Conservation (phyloP, 2,329 filamentous ascomycete genomes). For the Penicillium sp. region DNA sequence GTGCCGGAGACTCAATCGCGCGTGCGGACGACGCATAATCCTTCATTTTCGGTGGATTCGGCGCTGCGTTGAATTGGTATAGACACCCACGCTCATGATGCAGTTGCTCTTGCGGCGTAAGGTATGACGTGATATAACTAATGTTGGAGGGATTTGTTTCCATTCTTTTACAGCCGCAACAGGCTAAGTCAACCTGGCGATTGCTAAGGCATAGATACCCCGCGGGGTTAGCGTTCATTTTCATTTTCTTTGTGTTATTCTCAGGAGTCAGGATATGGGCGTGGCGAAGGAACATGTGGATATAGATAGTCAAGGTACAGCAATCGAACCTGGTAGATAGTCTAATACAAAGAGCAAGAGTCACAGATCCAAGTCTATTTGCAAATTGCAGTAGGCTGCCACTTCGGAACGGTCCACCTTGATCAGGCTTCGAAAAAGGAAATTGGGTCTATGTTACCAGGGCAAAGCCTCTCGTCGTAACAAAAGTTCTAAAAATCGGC, state of each 20-base stretch:
- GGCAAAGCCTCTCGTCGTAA: not conserved
- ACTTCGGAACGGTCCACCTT: not conserved
- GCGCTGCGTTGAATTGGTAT: not conserved
- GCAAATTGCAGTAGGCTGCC: not conserved
- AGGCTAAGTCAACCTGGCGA: not conserved
- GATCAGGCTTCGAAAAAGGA: not conserved
- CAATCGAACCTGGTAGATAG: not conserved
- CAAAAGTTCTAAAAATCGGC: constrained; percentile 28
- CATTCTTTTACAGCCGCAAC: not conserved
- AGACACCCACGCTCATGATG: not conserved
- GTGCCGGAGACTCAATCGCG: constrained; percentile 6
- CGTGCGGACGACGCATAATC: not conserved
- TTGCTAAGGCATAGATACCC: not conserved
- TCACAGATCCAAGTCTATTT: not conserved
- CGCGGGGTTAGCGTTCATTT: not conserved
- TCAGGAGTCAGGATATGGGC: not conserved
- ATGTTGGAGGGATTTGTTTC: not conserved
- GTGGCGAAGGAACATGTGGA: not conserved
- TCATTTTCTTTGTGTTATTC: not conserved
- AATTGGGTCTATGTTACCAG: not conserved
- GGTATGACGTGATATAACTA: not conserved
- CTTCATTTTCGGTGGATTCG: not conserved
- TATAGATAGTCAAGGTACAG: constrained; percentile 6
- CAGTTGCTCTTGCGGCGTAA: not conserved
- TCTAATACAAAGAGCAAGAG: not conserved